Percentiles rank a stretch among this genome's conserved stretches.
phyloP scores from a whole-genome alignment of 2,329 filamentous ascomycete genomes.

The Diaporthe velutina region DNA sequence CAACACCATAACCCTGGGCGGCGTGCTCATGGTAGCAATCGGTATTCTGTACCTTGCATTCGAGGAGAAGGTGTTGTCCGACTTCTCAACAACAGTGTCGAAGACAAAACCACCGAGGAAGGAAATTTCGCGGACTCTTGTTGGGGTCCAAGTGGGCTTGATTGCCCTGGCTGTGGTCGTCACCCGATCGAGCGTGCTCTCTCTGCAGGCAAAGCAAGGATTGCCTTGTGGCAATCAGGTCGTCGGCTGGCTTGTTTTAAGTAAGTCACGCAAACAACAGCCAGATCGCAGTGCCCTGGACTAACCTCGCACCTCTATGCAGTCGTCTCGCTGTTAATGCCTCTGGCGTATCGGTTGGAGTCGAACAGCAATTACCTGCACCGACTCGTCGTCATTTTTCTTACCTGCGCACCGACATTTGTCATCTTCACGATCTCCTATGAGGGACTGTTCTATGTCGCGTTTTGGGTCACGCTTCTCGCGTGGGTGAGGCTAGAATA shows the following conservation, averaged over 20 bases:
- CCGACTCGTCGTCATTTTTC: slow-evolving; percentile 87
- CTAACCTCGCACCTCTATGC: slow-evolving; percentile 41
- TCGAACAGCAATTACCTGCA: slow-evolving; percentile 92
- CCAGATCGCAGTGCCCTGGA: slow-evolving; percentile 12
- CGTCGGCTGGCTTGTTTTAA: slow-evolving; percentile 84
- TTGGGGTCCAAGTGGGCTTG: slow-evolving; percentile 82
- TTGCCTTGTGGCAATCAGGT: slow-evolving; percentile 89
- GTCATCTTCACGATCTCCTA: slow-evolving; percentile 98
- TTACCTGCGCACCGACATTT: slow-evolving; percentile 93
- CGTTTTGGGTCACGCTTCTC: slow-evolving; percentile 85
- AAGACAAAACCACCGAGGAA: slow-evolving; percentile 50
- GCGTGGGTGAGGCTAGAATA: slow-evolving; percentile 95
- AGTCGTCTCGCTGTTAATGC: slow-evolving; percentile 83
- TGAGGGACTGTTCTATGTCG: slow-evolving; percentile 95
- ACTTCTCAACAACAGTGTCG: slow-evolving; percentile 52
- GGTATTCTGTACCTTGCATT: slow-evolving; percentile 85
- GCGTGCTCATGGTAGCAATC: slow-evolving; percentile 80
- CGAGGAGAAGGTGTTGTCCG: slow-evolving; percentile 72
- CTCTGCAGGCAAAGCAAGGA: slow-evolving; percentile 86
- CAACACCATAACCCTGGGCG: slow-evolving; percentile 79
- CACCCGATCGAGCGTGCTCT: slow-evolving; percentile 86
- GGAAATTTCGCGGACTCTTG: slow-evolving; percentile 67
- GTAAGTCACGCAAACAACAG: slow-evolving; percentile 59
- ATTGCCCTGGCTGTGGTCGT: slow-evolving; percentile 86
- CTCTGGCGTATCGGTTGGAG: slow-evolving; percentile 83